Evolutionary conservation across 306 rosid genomes (phyloP).

Genomic region (Cucurbita ficifolia): DNA sequence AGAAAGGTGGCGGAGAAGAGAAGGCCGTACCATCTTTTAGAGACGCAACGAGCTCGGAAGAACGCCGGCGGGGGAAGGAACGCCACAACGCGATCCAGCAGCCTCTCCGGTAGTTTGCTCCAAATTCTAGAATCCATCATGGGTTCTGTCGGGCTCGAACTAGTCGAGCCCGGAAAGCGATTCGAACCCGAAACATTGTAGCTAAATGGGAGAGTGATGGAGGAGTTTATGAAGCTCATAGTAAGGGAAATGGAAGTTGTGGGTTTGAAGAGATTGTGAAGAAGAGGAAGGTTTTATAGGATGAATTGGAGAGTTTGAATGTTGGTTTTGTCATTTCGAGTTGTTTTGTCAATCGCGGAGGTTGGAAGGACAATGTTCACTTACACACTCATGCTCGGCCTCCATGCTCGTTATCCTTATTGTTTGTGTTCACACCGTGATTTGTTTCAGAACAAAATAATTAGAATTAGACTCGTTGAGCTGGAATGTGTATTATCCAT

Average conservation of each 20-base stretch:
- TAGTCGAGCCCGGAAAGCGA: neutral
- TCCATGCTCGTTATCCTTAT: neutral
- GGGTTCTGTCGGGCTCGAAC: neutral
- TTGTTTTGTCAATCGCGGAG: conserved; percentile 94
- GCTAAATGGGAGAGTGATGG: neutral
- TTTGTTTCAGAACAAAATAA: no score
- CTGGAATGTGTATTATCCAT: no score
- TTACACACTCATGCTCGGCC: neutral
- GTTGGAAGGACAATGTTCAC: conserved; percentile 22
- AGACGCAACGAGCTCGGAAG: conserved; percentile 69
- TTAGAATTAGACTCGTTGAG: no score
- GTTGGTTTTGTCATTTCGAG: conserved; percentile 71
- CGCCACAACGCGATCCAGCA: conserved; percentile 64
- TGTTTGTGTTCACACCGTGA: neutral
- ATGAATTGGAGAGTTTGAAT: conserved; percentile 32
- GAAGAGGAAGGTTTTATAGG: no score
- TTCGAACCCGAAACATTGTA: neutral
- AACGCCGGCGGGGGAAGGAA: conserved; percentile 83
- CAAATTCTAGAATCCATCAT: conserved; percentile 83
- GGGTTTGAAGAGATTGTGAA: no score
- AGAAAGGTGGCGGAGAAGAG: conserved; percentile 54
- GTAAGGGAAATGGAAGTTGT: no score
- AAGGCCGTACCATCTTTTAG: conserved; percentile 79
- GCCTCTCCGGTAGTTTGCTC: conserved; percentile 67
- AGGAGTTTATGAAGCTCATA: no score